These are phyloP conservation scores for Cytauxzoon felis DNA, from an alignment of 169 alveolate species.

Conservation along the genomic window DNA sequence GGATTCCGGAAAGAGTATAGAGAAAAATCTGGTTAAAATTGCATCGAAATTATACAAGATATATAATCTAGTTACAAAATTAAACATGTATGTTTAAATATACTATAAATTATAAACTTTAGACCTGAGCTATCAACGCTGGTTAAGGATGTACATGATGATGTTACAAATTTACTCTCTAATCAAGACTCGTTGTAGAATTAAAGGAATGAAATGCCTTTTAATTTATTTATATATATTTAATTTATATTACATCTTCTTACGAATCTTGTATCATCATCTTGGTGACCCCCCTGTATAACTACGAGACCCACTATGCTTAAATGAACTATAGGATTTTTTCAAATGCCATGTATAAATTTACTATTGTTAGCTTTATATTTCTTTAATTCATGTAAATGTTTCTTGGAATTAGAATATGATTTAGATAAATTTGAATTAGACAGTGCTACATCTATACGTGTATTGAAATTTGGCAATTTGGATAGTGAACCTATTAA, in stretches of 20 bases:
- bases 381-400: no score
- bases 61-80: background rate
- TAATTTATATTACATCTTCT: no score
- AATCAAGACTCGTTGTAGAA: background rate
- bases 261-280: no score
- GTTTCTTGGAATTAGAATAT: no score
- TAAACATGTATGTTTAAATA: background rate
- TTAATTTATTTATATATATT: no score
- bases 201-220: no score
- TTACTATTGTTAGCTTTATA: no score
- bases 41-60: constrained; percentile 1
- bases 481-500: constrained; percentile 5
- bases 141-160: background rate
- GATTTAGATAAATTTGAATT: constrained; percentile 18
- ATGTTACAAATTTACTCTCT: background rate
- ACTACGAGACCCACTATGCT: no score
- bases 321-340: no score
- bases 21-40: background rate
- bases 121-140: background rate
- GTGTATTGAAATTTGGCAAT: constrained; percentile 46
- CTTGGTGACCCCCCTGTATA: no score
- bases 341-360: no score
- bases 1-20: background rate
- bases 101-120: background rate
- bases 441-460: constrained; percentile 5